These are phyloP conservation scores for Phytopythium oedochilum DNA, from an alignment of 352 stramenopile species.

Conservation along the genomic window DNA sequence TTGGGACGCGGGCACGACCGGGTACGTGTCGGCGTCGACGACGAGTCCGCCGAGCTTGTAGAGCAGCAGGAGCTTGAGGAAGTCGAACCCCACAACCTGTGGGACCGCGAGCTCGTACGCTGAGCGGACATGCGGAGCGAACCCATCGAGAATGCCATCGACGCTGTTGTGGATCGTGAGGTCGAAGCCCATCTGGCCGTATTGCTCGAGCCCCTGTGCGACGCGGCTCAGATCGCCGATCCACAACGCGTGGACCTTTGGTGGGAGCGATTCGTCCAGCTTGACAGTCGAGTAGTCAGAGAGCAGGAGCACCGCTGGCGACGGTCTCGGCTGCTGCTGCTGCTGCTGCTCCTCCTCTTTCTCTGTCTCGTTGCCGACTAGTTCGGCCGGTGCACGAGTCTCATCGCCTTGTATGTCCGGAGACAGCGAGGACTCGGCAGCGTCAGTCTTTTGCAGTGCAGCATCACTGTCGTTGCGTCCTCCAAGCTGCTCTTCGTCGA, in stretches of 20 bases:
- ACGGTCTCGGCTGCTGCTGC: background rate
- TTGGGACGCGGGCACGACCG: background rate
- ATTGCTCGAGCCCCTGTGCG: background rate
- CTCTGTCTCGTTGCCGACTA: background rate
- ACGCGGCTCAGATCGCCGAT: conserved; percentile 8
- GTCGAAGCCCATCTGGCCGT: conserved; percentile 7
- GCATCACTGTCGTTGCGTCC: too few relatives aligned
- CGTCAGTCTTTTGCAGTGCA: too few relatives aligned
- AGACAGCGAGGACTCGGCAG: too few relatives aligned
- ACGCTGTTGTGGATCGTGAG: conserved; percentile 7
- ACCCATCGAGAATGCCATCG: conserved; percentile 10
- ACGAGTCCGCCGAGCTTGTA: conserved; percentile 13
- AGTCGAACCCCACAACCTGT: conserved; percentile 7
- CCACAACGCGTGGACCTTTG: conserved; percentile 9
- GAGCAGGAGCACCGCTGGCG: background rate
- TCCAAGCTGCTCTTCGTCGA: background rate
- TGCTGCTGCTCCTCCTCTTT: too few relatives aligned
- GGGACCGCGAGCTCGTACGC: conserved; percentile 7
- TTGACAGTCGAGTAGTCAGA: background rate
- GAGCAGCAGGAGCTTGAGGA: conserved; percentile 14
- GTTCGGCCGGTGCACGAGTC: too few relatives aligned
- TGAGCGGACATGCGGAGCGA: conserved; percentile 1
- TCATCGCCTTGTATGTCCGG: too few relatives aligned
- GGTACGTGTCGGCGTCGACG: conserved; percentile 12
- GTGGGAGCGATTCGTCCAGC: background rate